Conservation (phyloP, 176 grass and related monocot genomes). For the Areca catechu region DNA sequence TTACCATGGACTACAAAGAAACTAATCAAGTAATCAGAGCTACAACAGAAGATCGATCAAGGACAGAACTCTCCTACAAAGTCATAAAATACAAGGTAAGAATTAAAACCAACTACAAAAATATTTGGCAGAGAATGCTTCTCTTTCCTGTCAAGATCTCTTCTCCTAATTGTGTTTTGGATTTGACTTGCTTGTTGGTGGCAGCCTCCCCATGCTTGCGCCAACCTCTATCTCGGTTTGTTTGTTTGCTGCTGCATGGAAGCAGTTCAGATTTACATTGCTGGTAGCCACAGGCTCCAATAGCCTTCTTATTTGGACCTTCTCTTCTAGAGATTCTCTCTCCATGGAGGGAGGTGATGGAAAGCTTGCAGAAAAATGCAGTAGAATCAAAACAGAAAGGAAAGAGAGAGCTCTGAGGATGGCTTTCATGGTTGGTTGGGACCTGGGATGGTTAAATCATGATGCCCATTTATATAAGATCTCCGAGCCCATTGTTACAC, state of each 20-base stretch:
- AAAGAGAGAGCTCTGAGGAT: slow-evolving; percentile 20
- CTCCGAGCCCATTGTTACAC: not conserved
- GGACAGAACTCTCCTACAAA: not conserved
- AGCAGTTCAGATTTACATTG: slow-evolving; percentile 7
- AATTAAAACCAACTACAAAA: slow-evolving; percentile 14
- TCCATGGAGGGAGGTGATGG: slow-evolving; percentile 6
- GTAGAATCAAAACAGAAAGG: slow-evolving; percentile 21
- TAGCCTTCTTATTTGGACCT: slow-evolving; percentile 16
- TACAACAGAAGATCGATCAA: too few relatives aligned
- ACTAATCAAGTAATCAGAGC: too few relatives aligned
- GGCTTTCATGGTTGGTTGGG: slow-evolving; percentile 22
- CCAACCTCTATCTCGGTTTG: slow-evolving; percentile 15
- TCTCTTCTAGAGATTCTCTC: not conserved
- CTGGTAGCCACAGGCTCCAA: slow-evolving; percentile 7
- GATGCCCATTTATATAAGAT: slow-evolving; percentile 17
- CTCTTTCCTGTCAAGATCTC: not conserved
- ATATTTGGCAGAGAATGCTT: not conserved
- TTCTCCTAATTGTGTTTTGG: slow-evolving; percentile 30
- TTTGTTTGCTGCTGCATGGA: slow-evolving; percentile 15
- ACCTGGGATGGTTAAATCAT: slow-evolving; percentile 6
- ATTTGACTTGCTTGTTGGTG: slow-evolving; percentile 25
- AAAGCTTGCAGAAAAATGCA: slow-evolving; percentile 8
- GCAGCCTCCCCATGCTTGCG: slow-evolving; percentile 31
- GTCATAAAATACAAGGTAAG: slow-evolving; percentile 1
- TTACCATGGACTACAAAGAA: too few relatives aligned